Evolutionary conservation across 768 basidiomycete genomes (phyloP).

Genomic region (Tephrocybe sp.): DNA sequence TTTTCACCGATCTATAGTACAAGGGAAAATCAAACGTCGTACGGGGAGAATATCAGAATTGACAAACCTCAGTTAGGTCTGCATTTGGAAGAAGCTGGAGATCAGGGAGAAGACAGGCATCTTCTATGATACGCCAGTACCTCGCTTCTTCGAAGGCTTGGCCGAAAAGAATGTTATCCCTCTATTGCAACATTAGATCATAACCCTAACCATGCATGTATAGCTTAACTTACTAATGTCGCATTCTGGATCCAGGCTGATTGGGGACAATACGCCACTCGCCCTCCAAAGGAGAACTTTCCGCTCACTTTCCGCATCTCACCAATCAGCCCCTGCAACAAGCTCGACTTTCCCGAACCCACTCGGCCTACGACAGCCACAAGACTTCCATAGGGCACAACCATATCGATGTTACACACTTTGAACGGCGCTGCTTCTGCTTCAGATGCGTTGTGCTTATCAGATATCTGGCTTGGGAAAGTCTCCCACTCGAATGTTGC

Average conservation of each 20-base stretch:
- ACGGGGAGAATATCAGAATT: not conserved
- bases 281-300: conserved; percentile 55
- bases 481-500: conserved; percentile 67
- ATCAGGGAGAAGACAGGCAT: conserved; percentile 60
- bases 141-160: conserved; percentile 58
- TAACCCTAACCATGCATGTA: not conserved
- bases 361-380: conserved; percentile 68
- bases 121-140: conserved; percentile 63
- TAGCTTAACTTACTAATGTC: conserved; percentile 42
- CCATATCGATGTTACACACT: conserved; percentile 47
- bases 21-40: conserved; percentile 1
- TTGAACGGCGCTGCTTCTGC: conserved; percentile 37
- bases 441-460: conserved; percentile 10
- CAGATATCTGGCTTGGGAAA: conserved; percentile 8
- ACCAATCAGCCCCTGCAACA: conserved; percentile 62
- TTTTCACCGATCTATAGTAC: conserved; percentile 61
- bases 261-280: conserved; percentile 69
- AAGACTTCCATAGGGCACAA: conserved; percentile 54
- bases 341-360: conserved; percentile 65
- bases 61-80: conserved; percentile 64
- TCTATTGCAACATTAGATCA: conserved; percentile 24
- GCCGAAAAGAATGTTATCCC: conserved; percentile 70
- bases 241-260: conserved; percentile 78
- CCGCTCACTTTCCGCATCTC: conserved; percentile 63
- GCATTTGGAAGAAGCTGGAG: conserved; percentile 65